Evolutionary conservation across 2,329 filamentous ascomycete genomes (phyloP), one percentile per base, ranked within the genome.

Genomic region (Beauveria rudraprayagi): DNA sequence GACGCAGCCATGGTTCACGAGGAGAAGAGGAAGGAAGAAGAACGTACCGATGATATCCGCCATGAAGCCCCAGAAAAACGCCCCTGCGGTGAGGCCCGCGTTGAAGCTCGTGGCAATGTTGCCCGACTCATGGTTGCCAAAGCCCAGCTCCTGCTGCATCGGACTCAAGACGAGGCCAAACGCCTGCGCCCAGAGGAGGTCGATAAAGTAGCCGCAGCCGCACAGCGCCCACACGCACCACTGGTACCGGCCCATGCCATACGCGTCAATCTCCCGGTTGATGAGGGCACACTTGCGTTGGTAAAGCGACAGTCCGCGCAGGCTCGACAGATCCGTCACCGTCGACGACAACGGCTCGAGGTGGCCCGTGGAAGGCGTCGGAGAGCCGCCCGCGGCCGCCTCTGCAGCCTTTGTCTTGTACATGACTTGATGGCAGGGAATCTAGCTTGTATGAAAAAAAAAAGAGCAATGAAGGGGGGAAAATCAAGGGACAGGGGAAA

Each of bases 161-260:
- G 82, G 78, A 10, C 77, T 77, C 17, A 83, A 69, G 0, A 83
- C 76, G 1, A 85, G 74, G 11, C 81, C 81, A 65, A 85, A 83
- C 0, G 79, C 82, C 64, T 84, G 82, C 3, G 82, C 80, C 80
- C 81, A 85, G 52, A 83, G 72, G 26, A 84, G 69, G 64, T 85
- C 83, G 43, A 85, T 73, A 46, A 83, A 69, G 66, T 83, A 83
- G 1, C 81, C 81, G 41, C 82, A 79, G 41, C 81, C 81, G 63
- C 80, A 83, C 0, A 83, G 70, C 3, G 69, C 66, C 80, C 79
- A 83, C 52, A 80, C 72, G 64, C 73, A 79, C 78, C 78, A 81
- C 65, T 83, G 80, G 62, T 82, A 83, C 58, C 69, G 71, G 3
- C 80, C 80, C 78, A 83, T 81, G 44, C 80, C 80, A 63, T 80